These are phyloP conservation scores for Tetrahymena thermophila DNA, from an alignment of 73 alveolate species.

Conservation along the genomic window DNA sequence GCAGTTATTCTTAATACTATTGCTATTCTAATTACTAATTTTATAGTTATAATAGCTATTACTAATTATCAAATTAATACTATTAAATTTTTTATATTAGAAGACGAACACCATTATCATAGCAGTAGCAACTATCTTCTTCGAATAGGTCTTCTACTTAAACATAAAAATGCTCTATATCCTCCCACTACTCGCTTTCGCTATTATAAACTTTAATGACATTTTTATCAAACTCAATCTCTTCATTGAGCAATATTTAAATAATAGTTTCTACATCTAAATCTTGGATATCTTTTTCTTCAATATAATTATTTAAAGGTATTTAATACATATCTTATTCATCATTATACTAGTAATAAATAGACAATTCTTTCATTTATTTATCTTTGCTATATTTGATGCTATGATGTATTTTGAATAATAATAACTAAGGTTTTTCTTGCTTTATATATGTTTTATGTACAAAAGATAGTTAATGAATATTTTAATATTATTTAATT, in stretches of 20 bases:
- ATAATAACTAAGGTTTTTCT: not conserved
- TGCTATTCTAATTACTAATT: not conserved
- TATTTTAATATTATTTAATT: too few species aligned
- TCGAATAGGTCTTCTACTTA: not conserved
- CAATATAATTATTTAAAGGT: not conserved
- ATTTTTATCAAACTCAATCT: not conserved
- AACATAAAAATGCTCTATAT: not conserved
- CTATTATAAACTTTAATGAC: not conserved
- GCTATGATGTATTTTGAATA: not conserved
- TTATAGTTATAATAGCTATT: not conserved
- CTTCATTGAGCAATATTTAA: not conserved
- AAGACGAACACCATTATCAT: not conserved
- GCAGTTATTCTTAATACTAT: too few species aligned
- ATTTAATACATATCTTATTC: not conserved
- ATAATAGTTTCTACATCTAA: not conserved
- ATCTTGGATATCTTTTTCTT: not conserved
- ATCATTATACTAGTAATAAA: not conserved
- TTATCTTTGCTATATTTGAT: not conserved
- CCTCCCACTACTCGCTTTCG: not conserved
- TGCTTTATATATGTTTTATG: not conserved
- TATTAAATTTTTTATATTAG: not conserved
- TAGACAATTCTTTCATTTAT: not conserved
- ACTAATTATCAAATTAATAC: not conserved
- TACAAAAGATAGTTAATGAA: not conserved
- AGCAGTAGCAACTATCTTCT: not conserved